Evolutionary conservation across 2,329 filamentous ascomycete species (phyloP), one percentile per base, ranked within the genome.

Genomic region (Venturia effusa): DNA sequence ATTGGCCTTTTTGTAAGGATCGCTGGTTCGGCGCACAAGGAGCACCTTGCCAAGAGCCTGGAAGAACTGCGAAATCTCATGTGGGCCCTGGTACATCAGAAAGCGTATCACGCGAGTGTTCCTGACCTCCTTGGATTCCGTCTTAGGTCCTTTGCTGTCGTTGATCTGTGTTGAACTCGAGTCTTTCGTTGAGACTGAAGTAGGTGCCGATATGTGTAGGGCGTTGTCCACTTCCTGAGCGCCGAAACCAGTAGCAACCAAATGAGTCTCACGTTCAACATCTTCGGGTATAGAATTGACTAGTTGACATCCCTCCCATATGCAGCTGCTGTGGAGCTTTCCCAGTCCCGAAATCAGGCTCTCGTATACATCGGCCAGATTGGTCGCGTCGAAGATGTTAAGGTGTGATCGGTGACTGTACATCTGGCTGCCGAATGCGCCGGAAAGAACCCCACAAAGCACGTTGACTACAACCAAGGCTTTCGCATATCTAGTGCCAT

Each of bases 11-110:
- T 81, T 78, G 63, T 83, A 83, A 1, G 78, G 70, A 69, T 97
- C 92, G 27, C 17, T 57, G 66, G 85, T 85, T 61, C 92, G 85
- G 65, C 90, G 88, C 54, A 86, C 85, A 4, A 96, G 81, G 27
- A 97, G 79, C 19, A 88, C 84, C 73, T 91, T 94, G 15, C 93
- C 93, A 54, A 97, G 79, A 1, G 86, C 88, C 70, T 96, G 90
- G 71, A 96, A 88, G 68, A 97, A 89, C 0, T 89, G 87, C 22
- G 90, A 88, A n/a, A 92, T 88, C 3, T 88, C 87, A 10, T 86
- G 86, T 27, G 92, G 87, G 69, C 95, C 83, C 40, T 90, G 87
- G 69, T 88, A 88, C 15, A 97, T 81, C 13, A 97, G 79, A 68
- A 87, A 87, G 43, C 88, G 84, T 55, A 97, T 80, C 15, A 84